Conservation (phyloP, 441 rosid species). For the Pelargonium myrrhifolium region DNA sequence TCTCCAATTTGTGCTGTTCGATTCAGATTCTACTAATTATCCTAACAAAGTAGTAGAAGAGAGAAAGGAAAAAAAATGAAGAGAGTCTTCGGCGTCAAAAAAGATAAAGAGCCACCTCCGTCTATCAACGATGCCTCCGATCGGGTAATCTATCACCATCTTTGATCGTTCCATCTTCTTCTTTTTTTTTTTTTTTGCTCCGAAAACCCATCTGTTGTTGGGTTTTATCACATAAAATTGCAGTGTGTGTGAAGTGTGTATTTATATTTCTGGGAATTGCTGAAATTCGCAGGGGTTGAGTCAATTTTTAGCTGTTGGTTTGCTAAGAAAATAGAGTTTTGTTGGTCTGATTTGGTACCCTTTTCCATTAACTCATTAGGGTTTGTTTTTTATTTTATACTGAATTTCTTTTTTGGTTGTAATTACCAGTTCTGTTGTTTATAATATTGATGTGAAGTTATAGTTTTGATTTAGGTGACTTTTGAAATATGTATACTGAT, state of each 20-base stretch:
- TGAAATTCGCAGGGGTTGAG: not conserved
- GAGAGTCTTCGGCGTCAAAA: slow-evolving; percentile 81
- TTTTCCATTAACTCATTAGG: not conserved
- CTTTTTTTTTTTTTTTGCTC: slow-evolving; percentile 1
- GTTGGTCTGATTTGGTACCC: not conserved
- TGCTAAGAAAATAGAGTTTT: not conserved
- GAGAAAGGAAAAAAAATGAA: no score
- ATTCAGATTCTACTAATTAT: not conserved
- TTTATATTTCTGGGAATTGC: not conserved
- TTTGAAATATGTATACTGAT: not conserved
- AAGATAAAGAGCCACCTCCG: slow-evolving; percentile 93
- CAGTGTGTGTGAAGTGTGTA: not conserved
- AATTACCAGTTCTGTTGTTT: not conserved
- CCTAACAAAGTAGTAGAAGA: not conserved
- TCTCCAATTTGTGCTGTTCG: no score
- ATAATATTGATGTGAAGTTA: not conserved
- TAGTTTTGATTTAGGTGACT: not conserved
- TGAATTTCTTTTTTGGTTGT: not conserved
- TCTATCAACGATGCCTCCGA: slow-evolving; percentile 79
- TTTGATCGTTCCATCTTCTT: not conserved
- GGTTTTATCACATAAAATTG: not conserved
- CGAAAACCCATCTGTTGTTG: not conserved
- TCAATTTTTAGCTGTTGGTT: not conserved
- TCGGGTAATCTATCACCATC: slow-evolving; percentile 38
- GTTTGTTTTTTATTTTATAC: not conserved